phyloP scores from a whole-genome alignment of 1,284 basidiomycete species.

The Caloboletus inedulis region DNA sequence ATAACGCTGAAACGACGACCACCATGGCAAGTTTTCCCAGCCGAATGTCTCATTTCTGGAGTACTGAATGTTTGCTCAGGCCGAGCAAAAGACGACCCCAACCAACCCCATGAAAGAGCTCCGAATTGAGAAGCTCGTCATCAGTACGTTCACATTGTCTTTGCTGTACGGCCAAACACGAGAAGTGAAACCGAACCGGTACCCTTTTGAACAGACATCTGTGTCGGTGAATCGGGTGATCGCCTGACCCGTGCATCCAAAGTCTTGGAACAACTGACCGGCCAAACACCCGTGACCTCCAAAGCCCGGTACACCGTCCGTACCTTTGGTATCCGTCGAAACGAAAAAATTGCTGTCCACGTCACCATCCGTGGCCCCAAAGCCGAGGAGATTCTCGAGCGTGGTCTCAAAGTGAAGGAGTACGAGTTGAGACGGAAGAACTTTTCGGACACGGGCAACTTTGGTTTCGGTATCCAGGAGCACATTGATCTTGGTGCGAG shows the following conservation, averaged over 20 bases:
- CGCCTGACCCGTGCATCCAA: constrained; percentile 98
- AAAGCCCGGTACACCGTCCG: constrained; percentile 99
- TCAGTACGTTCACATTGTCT: constrained; percentile 68
- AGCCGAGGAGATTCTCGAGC: constrained; percentile 99
- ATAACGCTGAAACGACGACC: constrained; percentile 31
- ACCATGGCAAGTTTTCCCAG: constrained; percentile 26
- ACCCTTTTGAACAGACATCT: constrained; percentile 78
- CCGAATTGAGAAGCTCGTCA: constrained; percentile 98
- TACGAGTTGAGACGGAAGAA: constrained; percentile 93
- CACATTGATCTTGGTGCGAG: constrained; percentile 99
- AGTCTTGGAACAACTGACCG: constrained; percentile 99
- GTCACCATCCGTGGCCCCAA: constrained; percentile 99
- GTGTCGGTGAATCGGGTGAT: constrained; percentile 99
- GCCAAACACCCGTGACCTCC: constrained; percentile 98
- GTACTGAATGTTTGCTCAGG: constrained; percentile 42
- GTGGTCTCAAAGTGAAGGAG: constrained; percentile 99
- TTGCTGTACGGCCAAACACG: not conserved
- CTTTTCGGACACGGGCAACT: constrained; percentile 98
- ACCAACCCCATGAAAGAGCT: constrained; percentile 96
- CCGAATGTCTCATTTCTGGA: no score
- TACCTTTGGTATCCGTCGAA: constrained; percentile 98
- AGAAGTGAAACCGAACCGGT: not conserved
- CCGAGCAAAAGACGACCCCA: constrained; percentile 86
- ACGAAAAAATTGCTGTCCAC: constrained; percentile 99
- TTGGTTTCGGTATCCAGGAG: constrained; percentile 97